Percentiles rank a stretch among this genome's conserved stretches.
Evolutionary conservation across 805 yeast species (phyloP).

Genomic region (Zygotorulaspora chibaensis): DNA sequence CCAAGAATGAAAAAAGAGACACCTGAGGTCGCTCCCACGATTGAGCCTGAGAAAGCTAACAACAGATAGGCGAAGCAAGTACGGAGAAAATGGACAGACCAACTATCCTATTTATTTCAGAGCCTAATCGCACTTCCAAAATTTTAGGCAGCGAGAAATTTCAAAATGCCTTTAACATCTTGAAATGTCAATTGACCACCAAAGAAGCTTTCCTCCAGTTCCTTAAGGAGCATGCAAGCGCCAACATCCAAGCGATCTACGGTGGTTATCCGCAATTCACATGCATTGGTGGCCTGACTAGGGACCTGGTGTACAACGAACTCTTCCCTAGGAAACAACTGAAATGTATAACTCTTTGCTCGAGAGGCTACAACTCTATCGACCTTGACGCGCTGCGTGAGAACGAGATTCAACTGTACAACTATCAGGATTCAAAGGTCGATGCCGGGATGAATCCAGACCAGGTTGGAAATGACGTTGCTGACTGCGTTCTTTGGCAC

Average conservation of each 20-base stretch:
- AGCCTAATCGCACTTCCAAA: conserved; percentile 16
- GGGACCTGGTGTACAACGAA: conserved; percentile 37
- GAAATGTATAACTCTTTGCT: conserved; percentile 48
- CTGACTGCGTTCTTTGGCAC: conserved; percentile 57
- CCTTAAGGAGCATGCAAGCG: conserved; percentile 12
- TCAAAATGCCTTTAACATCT: conserved; percentile 11
- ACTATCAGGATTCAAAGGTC: conserved; percentile 31
- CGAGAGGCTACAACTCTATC: conserved; percentile 55
- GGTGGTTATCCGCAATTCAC: conserved; percentile 57
- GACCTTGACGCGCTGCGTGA: conserved; percentile 41
- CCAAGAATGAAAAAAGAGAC: neutral
- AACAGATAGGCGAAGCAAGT: neutral
- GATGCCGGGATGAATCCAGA: conserved; percentile 18
- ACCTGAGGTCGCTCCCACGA: no score
- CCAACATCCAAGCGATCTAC: conserved; percentile 44
- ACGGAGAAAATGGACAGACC: conserved; percentile 10
- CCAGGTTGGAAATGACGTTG: conserved; percentile 59
- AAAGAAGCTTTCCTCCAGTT: conserved; percentile 17
- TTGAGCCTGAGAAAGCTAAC: no score
- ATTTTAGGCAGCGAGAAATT: conserved; percentile 13
- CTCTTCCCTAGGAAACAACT: conserved; percentile 41
- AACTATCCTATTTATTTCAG: conserved; percentile 22
- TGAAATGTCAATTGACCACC: conserved; percentile 14
- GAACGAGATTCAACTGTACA: conserved; percentile 43
- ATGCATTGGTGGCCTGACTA: conserved; percentile 47